phyloP scores from a whole-genome alignment of 768 basidiomycete genomes.

The Leccinum obscurum region DNA sequence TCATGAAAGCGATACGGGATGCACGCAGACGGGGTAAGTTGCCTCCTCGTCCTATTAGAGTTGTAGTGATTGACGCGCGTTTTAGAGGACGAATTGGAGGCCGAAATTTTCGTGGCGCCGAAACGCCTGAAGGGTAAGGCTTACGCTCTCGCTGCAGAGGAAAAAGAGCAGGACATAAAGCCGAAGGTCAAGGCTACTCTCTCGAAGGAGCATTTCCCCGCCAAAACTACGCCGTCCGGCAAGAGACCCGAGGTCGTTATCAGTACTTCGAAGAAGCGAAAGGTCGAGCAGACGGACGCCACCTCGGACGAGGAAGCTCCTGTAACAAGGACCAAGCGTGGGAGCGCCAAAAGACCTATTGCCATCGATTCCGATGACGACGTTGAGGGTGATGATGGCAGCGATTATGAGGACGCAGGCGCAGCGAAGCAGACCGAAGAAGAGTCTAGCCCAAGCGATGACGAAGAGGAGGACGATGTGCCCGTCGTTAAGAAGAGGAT shows the following conservation, averaged over 20 bases:
- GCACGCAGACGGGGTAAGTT: constrained; percentile 59
- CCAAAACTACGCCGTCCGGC: constrained; percentile 38
- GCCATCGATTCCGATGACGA: constrained; percentile 57
- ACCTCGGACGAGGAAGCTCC: constrained; percentile 36
- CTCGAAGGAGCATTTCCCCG: constrained; percentile 26
- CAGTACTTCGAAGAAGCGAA: constrained; percentile 27
- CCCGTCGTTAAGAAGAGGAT: constrained; percentile 24
- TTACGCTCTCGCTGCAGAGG: constrained; percentile 62
- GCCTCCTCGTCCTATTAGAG: not conserved
- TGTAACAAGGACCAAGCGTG: constrained; percentile 39
- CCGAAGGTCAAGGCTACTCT: constrained; percentile 12
- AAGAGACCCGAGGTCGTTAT: constrained; percentile 61
- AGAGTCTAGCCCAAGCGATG: constrained; percentile 27
- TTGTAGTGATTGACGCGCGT: constrained; percentile 8
- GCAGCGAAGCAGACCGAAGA: constrained; percentile 41
- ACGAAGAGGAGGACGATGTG: constrained; percentile 19
- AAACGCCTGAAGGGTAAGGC: constrained; percentile 77
- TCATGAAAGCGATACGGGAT: constrained; percentile 63
- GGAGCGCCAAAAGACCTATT: constrained; percentile 36
- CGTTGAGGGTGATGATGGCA: constrained; percentile 32
- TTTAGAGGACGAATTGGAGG: constrained; percentile 53
- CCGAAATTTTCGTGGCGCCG: constrained; percentile 43
- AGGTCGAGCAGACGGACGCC: constrained; percentile 19
- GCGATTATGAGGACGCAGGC: constrained; percentile 35
- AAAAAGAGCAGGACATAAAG: constrained; percentile 25